Evolutionary conservation across 2,329 filamentous ascomycete genomes (phyloP), one percentile per base, ranked within the genome.

Genomic region (Fusarium dlaminii): DNA sequence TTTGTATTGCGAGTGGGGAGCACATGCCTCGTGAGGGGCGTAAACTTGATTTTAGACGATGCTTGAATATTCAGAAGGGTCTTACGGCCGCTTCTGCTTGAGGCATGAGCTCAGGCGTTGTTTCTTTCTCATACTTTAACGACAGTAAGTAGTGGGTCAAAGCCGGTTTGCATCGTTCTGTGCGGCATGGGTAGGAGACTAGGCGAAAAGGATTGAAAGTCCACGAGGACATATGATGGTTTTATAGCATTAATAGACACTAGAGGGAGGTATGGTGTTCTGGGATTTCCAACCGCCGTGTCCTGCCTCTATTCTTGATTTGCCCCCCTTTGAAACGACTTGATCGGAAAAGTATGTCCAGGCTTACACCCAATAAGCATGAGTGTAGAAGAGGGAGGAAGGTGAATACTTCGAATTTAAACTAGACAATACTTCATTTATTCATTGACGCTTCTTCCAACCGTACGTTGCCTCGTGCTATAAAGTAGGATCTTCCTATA

Each of bases 1-100:
- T 98, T 76, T 97, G 95, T 81, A 98, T 99, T 81, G 94, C 95
- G 68, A 96, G 93, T 80, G 96, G 96, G 54, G 94, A 98, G 78
- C 84, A 90, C 72, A 90, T 92, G 86, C 90, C 90, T 15, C 79
- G 82, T 34, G 86, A 90, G 70, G 86, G 86, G 27, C 81, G 80
- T 62, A 86, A 84, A 79, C 80, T 90, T 49, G 86, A 89, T 77
- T 88, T 90, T 68, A 77, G 74, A 32, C 80, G 83, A 37, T 84
- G 87, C 62, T 78, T 88, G n/a, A 78, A 74, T 39, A 82, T 86
- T 49, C 85, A 87, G 77, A 83, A 80, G 72, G 72, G 76, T 15
- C 66, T 86, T 40, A 80, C 84, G 79, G 81, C 82, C 12, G 77
- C 79, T 51, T 78, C 77, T n/a, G 80, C 72, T 6, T 76, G 17